Conservation (phyloP, 192 early-diverging fungal species). For the Mortierella hygrophila region DNA sequence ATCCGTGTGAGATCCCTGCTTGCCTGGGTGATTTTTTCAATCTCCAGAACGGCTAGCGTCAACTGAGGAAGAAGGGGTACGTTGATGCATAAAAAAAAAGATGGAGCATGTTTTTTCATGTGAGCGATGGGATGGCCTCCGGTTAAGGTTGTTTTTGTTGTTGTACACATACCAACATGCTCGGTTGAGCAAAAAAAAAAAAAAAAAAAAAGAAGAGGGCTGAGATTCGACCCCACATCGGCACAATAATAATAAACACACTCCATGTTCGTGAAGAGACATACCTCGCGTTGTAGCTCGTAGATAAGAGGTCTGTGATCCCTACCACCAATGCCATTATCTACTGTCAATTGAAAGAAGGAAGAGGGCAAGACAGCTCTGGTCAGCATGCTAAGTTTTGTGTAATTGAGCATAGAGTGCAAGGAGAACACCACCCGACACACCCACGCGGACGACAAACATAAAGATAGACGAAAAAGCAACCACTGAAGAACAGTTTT, state of each 20-base stretch:
- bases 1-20: conserved; percentile 37
- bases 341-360: background rate
- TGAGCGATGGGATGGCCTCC: background rate
- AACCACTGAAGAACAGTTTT: background rate
- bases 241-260: background rate
- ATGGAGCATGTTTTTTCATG: background rate
- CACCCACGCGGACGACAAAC: background rate
- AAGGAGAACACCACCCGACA: background rate
- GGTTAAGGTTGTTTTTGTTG: background rate
- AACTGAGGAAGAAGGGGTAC: conserved; percentile 3
- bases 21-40: conserved; percentile 34
- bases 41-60: conserved; percentile 42
- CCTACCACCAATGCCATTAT: background rate
- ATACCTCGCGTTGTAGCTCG: conserved; percentile 52
- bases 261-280: background rate
- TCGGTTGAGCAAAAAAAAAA: background rate
- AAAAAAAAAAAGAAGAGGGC: background rate
- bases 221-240: background rate
- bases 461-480: background rate
- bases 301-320: conserved; percentile 32
- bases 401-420: background rate
- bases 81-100: background rate
- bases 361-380: background rate
- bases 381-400: background rate
- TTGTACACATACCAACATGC: background rate